phyloP scores from a whole-genome alignment of 2,329 filamentous ascomycete genomes.

The Rachicladosporium sp. region DNA sequence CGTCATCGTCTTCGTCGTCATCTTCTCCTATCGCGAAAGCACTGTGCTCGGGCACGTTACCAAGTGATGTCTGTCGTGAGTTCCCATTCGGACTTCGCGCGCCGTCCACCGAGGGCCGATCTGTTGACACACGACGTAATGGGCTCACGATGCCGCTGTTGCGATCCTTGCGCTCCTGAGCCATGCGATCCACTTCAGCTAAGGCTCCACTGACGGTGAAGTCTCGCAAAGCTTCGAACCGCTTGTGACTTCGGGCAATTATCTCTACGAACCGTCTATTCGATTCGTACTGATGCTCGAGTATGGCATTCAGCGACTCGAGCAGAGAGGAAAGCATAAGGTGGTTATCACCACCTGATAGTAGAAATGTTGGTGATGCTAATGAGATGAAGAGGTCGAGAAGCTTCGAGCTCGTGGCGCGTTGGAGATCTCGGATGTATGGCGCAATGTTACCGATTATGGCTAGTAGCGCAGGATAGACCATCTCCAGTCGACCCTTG shows the following conservation, averaged over 20 bases:
- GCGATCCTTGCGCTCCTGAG: constrained; percentile 50
- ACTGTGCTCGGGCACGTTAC: constrained; percentile 65
- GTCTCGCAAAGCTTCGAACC: constrained; percentile 70
- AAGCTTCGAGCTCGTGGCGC: constrained; percentile 64
- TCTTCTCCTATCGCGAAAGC: constrained; percentile 82
- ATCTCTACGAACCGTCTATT: constrained; percentile 74
- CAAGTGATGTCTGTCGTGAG: constrained; percentile 44
- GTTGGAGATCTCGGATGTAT: constrained; percentile 65
- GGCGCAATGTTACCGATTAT: constrained; percentile 90
- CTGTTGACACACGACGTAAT: constrained; percentile 39
- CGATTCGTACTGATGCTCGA: constrained; percentile 59
- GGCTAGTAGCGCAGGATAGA: constrained; percentile 83
- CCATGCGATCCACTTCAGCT: constrained; percentile 75
- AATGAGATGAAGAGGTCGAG: constrained; percentile 83
- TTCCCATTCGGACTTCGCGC: constrained; percentile 47
- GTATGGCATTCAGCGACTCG: constrained; percentile 76
- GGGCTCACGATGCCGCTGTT: constrained; percentile 20
- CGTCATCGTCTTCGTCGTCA: constrained; percentile 60
- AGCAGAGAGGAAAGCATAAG: constrained; percentile 66
- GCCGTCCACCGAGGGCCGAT: constrained; percentile 60
- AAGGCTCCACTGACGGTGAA: constrained; percentile 89
- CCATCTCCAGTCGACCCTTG: constrained; percentile 77
- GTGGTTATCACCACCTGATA: constrained; percentile 89
- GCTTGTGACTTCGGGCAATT: constrained; percentile 65
- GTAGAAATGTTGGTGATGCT: constrained; percentile 82